Base-by-base conservation (phyloP, 2,329 filamentous ascomycete species). In the Rutstroemia sp. region DNA sequence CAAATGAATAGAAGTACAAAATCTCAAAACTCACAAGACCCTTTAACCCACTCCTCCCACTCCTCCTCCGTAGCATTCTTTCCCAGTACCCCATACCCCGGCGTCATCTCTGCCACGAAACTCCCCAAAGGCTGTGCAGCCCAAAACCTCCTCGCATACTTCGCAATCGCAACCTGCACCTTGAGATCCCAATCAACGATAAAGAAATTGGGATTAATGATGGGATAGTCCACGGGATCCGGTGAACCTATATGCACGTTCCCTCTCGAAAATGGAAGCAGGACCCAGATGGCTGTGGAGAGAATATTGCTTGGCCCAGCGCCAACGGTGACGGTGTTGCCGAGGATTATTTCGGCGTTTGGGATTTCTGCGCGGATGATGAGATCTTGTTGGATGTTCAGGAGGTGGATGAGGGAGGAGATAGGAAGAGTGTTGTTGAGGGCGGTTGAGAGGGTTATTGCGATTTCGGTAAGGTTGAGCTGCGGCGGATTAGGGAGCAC, bases 311-410 rank as follows among this genome's bases (percentile, higher is more conserved):
- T 67, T 2, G 61, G 61, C 4, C 52, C 42, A n/a, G 10, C 7
- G 4, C 59, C 59, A 7, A 39, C 23, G 2, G 25, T 34, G 1
- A 51, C 44, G 2, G 59, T 55, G 2, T 62, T 58, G 0, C 71
- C 70, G 0, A 69, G 66, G 47, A 81, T 64, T 1, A 77, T 68
- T 62, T 81, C 79, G 0, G 71, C 73, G 2, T 79, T 66, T 0
- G 78, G 75, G 0, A 77, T 70, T 12, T 70, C 67, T 27, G 55
- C 45, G 16, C 46, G 19, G 63, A 78, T 78, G 16, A 81, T 70
- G 9, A 80, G 67, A 50, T 76, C 71, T 58, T 78, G 70, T 64
- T 80, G 76, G 3, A 75, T 65, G 7, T 65, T 65, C 19, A 80
- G 69, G 1, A 78, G 64, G 57, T 76, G 69, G 30, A 78, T 58